Evolutionary conservation across 2,329 filamentous ascomycete genomes (phyloP).

Genomic region (Aspergillus aculeatus): DNA sequence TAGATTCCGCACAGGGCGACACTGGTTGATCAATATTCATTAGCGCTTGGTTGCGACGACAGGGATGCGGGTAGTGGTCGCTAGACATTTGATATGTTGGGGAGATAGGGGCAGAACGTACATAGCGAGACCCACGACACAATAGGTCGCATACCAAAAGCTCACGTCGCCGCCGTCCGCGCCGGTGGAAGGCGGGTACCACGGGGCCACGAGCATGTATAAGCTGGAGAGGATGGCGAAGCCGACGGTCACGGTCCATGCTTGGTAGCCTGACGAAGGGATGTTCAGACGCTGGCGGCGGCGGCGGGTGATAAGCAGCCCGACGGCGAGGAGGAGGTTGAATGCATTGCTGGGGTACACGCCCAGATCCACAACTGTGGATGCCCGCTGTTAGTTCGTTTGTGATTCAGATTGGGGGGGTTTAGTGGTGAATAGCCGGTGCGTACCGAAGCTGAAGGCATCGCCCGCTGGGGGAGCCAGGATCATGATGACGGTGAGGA

Average conservation of each 20-base stretch:
- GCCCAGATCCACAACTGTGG: constrained; percentile 56
- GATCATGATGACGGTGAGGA: constrained; percentile 60
- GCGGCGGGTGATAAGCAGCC: constrained; percentile 58
- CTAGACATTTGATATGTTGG: too few species aligned
- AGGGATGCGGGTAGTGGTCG: too few species aligned
- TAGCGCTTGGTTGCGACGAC: too few species aligned
- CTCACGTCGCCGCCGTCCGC: constrained; percentile 63
- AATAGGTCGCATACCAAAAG: constrained; percentile 73
- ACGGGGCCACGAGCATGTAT: constrained; percentile 67
- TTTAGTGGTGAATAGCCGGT: not conserved
- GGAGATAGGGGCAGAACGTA: too few species aligned
- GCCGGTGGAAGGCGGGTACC: constrained; percentile 65
- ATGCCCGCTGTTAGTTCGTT: not conserved
- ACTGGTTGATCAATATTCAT: too few species aligned
- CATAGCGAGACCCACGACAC: constrained; percentile 63
- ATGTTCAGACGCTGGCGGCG: constrained; percentile 54
- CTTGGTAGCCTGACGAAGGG: constrained; percentile 53
- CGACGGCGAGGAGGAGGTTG: constrained; percentile 55
- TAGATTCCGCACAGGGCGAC: constrained; percentile 56
- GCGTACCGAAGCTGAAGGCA: constrained; percentile 61
- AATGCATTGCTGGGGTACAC: constrained; percentile 62
- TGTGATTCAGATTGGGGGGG: not conserved
- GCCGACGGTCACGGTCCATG: constrained; percentile 58
- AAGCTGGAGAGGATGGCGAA: constrained; percentile 62
- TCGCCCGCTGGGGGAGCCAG: constrained; percentile 61